Evolutionary conservation across 768 basidiomycete species (phyloP).

Genomic region (Candolleomyces eurysporus): DNA sequence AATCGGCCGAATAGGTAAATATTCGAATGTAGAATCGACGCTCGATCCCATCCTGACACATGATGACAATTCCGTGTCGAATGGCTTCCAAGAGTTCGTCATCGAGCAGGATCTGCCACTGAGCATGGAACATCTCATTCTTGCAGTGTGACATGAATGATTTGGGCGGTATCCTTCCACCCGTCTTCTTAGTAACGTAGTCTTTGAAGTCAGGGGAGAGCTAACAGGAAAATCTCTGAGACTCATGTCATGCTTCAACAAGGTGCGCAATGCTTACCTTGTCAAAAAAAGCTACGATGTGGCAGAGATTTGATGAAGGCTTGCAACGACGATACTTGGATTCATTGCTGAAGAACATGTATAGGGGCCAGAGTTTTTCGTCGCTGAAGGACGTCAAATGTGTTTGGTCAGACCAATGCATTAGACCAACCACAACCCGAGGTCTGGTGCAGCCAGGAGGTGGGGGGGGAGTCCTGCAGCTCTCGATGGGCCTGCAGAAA

Average conservation of each 20-base stretch:
- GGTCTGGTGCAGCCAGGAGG: slow-evolving; percentile 15
- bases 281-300: slow-evolving; percentile 44
- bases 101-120: slow-evolving; percentile 31
- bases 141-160: slow-evolving; percentile 29
- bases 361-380: slow-evolving; percentile 38
- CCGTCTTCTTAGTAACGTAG: background rate
- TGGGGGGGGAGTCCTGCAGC: slow-evolving; percentile 6
- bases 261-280: slow-evolving; percentile 12
- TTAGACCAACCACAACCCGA: slow-evolving; percentile 11
- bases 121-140: slow-evolving; percentile 31
- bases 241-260: background rate
- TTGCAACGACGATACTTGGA: slow-evolving; percentile 37
- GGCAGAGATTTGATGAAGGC: slow-evolving; percentile 25
- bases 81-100: slow-evolving; percentile 31
- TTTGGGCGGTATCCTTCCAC: slow-evolving; percentile 14
- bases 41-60: slow-evolving; percentile 28
- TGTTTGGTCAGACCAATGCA: slow-evolving; percentile 21
- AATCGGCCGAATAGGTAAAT: slow-evolving; percentile 39
- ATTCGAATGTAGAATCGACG: slow-evolving; percentile 30
- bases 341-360: slow-evolving; percentile 34
- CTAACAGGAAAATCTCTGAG: slow-evolving; percentile 2
- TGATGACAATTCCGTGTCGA: slow-evolving; percentile 29
- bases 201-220: slow-evolving; percentile 22
- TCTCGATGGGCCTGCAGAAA: slow-evolving; percentile 14
- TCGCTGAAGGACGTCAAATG: slow-evolving; percentile 27